These are phyloP conservation scores for Ophiostoma himal-ulmi DNA, from an alignment of 2,329 filamentous ascomycete species.

Conservation along the genomic window DNA sequence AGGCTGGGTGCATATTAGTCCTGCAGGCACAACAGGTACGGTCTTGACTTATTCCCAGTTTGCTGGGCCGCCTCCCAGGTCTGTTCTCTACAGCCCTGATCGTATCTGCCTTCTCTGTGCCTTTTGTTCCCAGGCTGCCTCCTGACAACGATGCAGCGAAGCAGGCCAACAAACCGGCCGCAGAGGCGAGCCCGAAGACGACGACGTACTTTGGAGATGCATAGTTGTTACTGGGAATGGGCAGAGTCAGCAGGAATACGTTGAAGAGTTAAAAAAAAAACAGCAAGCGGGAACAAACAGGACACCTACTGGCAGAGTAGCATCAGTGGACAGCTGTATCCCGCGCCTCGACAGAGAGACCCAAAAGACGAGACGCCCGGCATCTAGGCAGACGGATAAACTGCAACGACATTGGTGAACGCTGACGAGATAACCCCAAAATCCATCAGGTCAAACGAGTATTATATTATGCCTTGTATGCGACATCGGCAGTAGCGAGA, in stretches of 20 bases:
- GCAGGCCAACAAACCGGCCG: neutral
- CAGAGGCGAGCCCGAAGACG: slow-evolving; percentile 12
- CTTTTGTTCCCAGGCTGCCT: neutral
- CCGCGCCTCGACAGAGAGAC: neutral
- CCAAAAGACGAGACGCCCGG: neutral
- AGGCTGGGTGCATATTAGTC: slow-evolving; percentile 19
- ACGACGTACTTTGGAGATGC: neutral
- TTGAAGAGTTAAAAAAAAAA: neutral
- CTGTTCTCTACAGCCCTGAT: neutral
- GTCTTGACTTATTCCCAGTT: neutral
- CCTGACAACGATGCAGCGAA: neutral
- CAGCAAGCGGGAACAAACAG: neutral
- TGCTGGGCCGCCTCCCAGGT: neutral
- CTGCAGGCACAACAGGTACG: slow-evolving; percentile 10
- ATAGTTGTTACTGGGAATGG: neutral
- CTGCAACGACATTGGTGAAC: neutral
- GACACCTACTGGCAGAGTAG: neutral
- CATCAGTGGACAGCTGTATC: neutral
- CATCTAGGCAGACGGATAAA: slow-evolving; percentile 4
- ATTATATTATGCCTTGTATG: neutral
- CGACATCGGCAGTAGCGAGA: neutral
- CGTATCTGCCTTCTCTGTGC: neutral
- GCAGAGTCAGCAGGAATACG: neutral
- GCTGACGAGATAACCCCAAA: no score
- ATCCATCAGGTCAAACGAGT: no score